Percentiles rank a stretch among this genome's conserved stretches.
phyloP scores from a whole-genome alignment of 768 basidiomycete genomes.

The Clathrus columnatus region DNA sequence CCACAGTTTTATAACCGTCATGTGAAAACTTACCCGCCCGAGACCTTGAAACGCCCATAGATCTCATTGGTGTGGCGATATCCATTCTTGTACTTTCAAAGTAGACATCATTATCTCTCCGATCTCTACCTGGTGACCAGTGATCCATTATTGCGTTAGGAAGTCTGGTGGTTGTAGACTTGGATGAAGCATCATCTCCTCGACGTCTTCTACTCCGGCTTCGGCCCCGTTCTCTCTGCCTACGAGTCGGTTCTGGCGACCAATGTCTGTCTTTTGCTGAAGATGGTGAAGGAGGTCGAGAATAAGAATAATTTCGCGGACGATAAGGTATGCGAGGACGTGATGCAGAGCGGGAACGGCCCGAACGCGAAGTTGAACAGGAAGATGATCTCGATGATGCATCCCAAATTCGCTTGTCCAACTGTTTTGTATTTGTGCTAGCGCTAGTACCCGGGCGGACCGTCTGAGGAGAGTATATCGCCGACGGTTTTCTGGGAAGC shows the following conservation, averaged over 20 bases:
- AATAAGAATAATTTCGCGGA: conserved; percentile 1
- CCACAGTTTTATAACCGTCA: no score
- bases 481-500: background rate
- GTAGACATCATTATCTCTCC: no score
- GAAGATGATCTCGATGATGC: background rate
- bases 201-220: conserved; percentile 3
- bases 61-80: no score
- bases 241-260: background rate
- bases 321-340: background rate
- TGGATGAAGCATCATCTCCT: background rate
- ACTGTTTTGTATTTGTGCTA: conserved; percentile 1
- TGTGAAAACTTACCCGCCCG: no score
- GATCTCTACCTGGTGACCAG: conserved; percentile 4
- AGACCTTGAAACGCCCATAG: no score
- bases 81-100: conserved; percentile 23
- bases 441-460: background rate
- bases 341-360: background rate
- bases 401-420: background rate
- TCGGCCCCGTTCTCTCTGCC: background rate
- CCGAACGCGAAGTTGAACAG: background rate
- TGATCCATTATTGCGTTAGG: no score
- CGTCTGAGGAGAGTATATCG: background rate
- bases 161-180: background rate
- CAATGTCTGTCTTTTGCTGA: background rate
- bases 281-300: background rate